Base-by-base conservation (phyloP, 306 rosid species). In the Myrica gale region DNA sequence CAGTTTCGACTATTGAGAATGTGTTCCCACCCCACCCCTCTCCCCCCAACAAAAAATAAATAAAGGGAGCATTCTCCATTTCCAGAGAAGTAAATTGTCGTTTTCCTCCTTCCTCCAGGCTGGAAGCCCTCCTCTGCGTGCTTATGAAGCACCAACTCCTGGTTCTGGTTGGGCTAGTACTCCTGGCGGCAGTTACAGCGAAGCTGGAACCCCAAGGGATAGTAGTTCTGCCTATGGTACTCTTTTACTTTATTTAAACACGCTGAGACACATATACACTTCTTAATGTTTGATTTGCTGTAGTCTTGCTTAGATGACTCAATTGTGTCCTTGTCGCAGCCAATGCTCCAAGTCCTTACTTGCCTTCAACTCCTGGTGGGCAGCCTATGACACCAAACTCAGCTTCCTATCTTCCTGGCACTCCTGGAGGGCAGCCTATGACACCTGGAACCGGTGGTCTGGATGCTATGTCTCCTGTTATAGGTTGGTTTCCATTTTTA, bases 351-450 rank as follows among this genome's bases (percentile, higher is more conserved):
- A 96, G 99, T 81, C 99, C 99, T 3, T 96, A 96, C 88, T 87
- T 96, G 82, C 99, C 99, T 32, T 96, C 98, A 45, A 96, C 99
- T 75, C 99, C 99, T 16, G 98, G 97, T 83, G 98, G 98, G 62
- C 98, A 92, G 87, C 99, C 99, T 50, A 89, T 90, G 99, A 96
- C 99, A 53, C 99, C 99, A 76, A 96, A 90, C 82, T 89, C 99
- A 12, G 98, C 87, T 26, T 89, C 96, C 69, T 96, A 89, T 88
- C 97, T 96, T 86, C 99, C 99, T 39, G 97, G 99, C 50, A 96
- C 99, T 56, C 99, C 99, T 71, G 99, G 99, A 69, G 99, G 99
- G 82, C 99, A 92, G 83, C 99, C 99, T 15, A 96, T 96, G 99
- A 96, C 99, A 62, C 99, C 98, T 20, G 99, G 99, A 77, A 89